Conservation (phyloP, 73 alveolate species). For the Blepharisma japonicum region DNA sequence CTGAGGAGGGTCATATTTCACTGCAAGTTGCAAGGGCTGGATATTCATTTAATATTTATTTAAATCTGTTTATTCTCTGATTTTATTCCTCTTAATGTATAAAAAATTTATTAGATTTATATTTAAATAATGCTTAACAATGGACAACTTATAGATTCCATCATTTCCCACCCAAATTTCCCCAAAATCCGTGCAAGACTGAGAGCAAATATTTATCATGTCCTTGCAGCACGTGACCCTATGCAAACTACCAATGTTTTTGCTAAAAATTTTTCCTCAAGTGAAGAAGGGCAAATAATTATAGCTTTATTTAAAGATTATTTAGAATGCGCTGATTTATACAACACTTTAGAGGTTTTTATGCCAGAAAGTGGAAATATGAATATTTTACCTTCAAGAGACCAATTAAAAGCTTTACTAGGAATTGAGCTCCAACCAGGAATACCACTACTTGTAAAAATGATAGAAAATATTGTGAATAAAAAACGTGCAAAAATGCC, state of each 20-base stretch:
- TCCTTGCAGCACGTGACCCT: neutral
- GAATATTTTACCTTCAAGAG: neutral
- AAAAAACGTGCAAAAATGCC: slow-evolving; percentile 4
- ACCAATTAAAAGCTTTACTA: neutral
- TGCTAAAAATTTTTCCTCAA: slow-evolving; percentile 13
- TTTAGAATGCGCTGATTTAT: neutral
- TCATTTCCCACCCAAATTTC: no score
- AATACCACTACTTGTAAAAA: neutral
- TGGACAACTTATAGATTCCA: no score
- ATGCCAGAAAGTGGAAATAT: neutral
- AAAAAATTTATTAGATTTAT: no score
- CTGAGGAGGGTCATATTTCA: slow-evolving; percentile 11
- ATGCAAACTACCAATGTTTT: slow-evolving; percentile 17
- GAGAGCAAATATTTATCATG: neutral
- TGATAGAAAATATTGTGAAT: neutral
- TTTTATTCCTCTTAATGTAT: no score
- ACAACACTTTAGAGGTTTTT: neutral
- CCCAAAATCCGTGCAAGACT: slow-evolving; percentile 12
- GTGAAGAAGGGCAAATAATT: slow-evolving; percentile 12
- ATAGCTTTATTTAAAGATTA: slow-evolving; percentile 21
- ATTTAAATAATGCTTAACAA: no score
- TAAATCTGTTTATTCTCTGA: no score
- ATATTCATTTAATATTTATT: neutral
- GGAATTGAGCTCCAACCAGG: no score
- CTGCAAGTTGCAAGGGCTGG: neutral